These are phyloP conservation scores for Larix kaempferi DNA, from an alignment of 75 land plant genomes.

Conservation along the genomic window DNA sequence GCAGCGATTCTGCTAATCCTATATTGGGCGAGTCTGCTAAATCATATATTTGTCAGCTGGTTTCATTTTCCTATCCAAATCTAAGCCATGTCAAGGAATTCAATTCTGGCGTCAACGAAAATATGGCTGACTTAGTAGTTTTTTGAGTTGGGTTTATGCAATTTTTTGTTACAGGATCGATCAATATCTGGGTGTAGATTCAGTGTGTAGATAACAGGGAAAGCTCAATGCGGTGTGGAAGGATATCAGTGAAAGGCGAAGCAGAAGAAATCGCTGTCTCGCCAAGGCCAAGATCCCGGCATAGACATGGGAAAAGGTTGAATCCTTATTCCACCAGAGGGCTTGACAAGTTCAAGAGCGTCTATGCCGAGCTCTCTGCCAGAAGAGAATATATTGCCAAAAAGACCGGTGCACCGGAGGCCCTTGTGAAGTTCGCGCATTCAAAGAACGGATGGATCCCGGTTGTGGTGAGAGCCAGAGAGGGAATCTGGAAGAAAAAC, in stretches of 20 bases:
- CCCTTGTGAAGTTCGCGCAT: background rate
- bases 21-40: too few relatives aligned
- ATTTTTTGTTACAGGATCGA: too few relatives aligned
- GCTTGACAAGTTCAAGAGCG: conserved; percentile 6
- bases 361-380: conserved; percentile 3
- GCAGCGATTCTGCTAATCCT: too few relatives aligned
- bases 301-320: background rate
- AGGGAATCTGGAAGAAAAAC: too few relatives aligned
- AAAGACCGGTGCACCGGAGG: background rate
- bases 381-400: conserved; percentile 5
- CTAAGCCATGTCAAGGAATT: too few relatives aligned
- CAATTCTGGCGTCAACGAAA: too few relatives aligned
- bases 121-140: too few relatives aligned
- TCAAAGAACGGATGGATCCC: conserved; percentile 1
- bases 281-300: background rate
- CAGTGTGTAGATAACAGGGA: too few relatives aligned
- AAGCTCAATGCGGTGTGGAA: conserved; percentile 3
- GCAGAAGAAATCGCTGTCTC: background rate
- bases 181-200: too few relatives aligned
- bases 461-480: background rate
- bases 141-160: too few relatives aligned
- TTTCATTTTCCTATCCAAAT: too few relatives aligned
- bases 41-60: too few relatives aligned
- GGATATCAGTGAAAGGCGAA: conserved; percentile 4
- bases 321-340: conserved; percentile 13